Conservation (phyloP, 2,329 filamentous ascomycete genomes). For the Xenoacremonium recifei region DNA sequence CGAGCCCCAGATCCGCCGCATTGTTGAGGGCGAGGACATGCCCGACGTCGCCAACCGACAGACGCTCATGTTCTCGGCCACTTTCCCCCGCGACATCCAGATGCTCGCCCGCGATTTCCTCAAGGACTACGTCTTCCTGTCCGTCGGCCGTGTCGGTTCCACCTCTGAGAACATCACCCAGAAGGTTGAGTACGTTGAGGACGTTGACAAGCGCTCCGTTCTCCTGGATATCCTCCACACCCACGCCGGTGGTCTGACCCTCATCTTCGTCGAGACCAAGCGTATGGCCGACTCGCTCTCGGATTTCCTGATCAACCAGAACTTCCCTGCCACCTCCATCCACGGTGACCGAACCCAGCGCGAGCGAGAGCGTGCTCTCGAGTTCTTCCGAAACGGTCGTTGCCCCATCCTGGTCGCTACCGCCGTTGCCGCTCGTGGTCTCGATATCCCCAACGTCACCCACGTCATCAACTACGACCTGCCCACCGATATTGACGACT, state of each 20-base stretch:
- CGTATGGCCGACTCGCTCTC: conserved; percentile 98
- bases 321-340: conserved; percentile 96
- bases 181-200: conserved; percentile 97
- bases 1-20: conserved; percentile 98
- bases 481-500: conserved; percentile 98
- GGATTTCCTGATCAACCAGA: conserved; percentile 98
- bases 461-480: conserved; percentile 99
- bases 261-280: conserved; percentile 99
- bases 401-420: conserved; percentile 97
- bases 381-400: conserved; percentile 94
- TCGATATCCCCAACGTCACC: conserved; percentile 94
- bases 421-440: conserved; percentile 85
- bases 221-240: conserved; percentile 97
- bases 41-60: conserved; percentile 78
- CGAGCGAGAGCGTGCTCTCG: conserved; percentile 95
- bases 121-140: conserved; percentile 99
- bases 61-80: conserved; percentile 99
- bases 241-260: conserved; percentile 80
- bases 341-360: conserved; percentile 98
- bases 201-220: conserved; percentile 95
- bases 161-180: conserved; percentile 99
- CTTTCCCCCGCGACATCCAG: conserved; percentile 98
- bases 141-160: conserved; percentile 95
- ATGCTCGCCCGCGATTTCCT: conserved; percentile 98
- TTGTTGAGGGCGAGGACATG: conserved; percentile 99